Percentiles rank a stretch among this genome's conserved stretches.
These are phyloP conservation scores for Septoria petroselini DNA, from an alignment of 2,329 filamentous ascomycete genomes.

Conservation along the genomic window DNA sequence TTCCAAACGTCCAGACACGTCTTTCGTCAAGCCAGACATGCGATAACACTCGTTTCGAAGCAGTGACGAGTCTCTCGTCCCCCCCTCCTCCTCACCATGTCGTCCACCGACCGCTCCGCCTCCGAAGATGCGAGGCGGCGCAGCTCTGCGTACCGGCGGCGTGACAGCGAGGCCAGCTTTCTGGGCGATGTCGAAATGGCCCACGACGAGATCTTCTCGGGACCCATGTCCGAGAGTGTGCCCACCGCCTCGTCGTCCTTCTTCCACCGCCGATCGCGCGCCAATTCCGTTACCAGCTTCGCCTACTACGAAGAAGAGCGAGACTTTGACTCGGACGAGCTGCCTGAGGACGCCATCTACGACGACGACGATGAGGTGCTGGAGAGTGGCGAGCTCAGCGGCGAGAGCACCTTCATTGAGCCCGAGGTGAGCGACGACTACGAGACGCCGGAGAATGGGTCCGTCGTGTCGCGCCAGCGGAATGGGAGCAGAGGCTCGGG, in stretches of 20 bases:
- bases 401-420: constrained; percentile 35
- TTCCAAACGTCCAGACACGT: constrained; percentile 2
- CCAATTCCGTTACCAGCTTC: constrained; percentile 85
- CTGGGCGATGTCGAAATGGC: constrained; percentile 99
- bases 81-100: not conserved
- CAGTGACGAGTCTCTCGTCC: not conserved
- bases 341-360: constrained; percentile 50
- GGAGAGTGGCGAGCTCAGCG: constrained; percentile 43
- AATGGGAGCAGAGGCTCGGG: constrained; percentile 41
- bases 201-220: constrained; percentile 89
- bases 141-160: constrained; percentile 52
- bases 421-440: constrained; percentile 29
- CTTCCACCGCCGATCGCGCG: constrained; percentile 73
- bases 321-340: constrained; percentile 50
- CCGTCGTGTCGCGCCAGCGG: constrained; percentile 25
- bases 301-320: constrained; percentile 77
- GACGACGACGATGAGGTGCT: constrained; percentile 44
- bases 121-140: constrained; percentile 22
- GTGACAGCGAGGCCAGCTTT: constrained; percentile 63
- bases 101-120: constrained; percentile 20
- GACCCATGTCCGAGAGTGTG: constrained; percentile 92
- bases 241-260: constrained; percentile 92
- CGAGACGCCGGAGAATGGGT: constrained; percentile 18
- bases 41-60: constrained; percentile 5
- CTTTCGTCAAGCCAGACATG: constrained; percentile 2